Evolutionary conservation across 306 rosid genomes (phyloP), one percentile per base, ranked within the genome.

Genomic region (Vicia sativa): DNA sequence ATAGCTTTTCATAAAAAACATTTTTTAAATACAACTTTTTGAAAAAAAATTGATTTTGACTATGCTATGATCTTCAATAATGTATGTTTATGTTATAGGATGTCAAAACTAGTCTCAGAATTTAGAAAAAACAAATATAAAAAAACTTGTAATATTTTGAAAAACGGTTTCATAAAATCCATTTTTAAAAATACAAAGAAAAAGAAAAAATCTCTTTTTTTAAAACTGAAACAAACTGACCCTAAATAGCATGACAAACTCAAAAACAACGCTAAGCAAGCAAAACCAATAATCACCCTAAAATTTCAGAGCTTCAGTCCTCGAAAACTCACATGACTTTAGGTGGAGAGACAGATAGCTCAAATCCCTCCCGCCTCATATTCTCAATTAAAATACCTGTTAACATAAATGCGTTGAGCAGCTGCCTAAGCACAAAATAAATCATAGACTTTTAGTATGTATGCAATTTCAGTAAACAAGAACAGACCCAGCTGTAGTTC

Each of bases 351-450:
- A 93, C 89, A 26, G 99, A 93, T 61, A 90, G 74, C 79, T 93
- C 99, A 26, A 93, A 93, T 72, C 97, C 99, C 75, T 93, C 99
- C 35, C 97, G 99, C 74, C 99, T 85, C 99, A 93, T 93, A 77
- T 93, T 93, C 89, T 93, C 97, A 54, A 93, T 93, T 35, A 93
- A 83, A 75, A 93, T 90, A 67, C 99, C 99, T 93, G 86, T 86
- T 71, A 72, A 80, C 53, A 61, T 42, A 69, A 55, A 49, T 19
- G 71, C 69, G 55, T 69, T 74, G 13, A 74, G 69, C 26, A 77
- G 35, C 49, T 26, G 35, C 61, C 28, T 63, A 62, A 69, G 50
- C 53, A 68, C 49, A 62, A 61, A 25, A 49, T 18, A 19, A 67
- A 67, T 29, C 72, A 49, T 29, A 29, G 29, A 57, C 2, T 35